Evolutionary conservation across 306 rosid genomes (phyloP).

Genomic region (Lablab purpureus): DNA sequence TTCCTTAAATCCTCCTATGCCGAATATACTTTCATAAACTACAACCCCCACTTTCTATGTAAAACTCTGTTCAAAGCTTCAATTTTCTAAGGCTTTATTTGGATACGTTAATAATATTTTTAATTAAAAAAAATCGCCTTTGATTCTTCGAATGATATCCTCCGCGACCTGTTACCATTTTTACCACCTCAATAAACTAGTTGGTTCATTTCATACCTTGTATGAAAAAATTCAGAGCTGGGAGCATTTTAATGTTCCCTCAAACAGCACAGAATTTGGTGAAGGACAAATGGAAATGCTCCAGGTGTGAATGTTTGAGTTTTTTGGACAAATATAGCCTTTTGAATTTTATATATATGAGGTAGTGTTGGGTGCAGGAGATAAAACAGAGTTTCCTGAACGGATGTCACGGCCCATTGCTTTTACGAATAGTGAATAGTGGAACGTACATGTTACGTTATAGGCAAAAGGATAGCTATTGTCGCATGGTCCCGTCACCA

Average conservation of each 20-base stretch:
- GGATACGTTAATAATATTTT: neutral
- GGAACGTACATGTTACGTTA: constrained; percentile 53
- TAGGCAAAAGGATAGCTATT: constrained; percentile 15
- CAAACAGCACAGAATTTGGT: neutral
- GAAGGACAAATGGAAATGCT: neutral
- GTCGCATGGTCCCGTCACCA: neutral
- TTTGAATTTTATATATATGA: neutral
- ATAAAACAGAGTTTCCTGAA: constrained; percentile 28
- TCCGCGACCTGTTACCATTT: neutral
- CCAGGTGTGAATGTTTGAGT: constrained; percentile 16
- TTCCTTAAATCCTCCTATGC: neutral
- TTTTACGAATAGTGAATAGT: constrained; percentile 41
- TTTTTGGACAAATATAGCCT: neutral
- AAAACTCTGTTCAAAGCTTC: neutral
- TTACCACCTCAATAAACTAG: constrained; percentile 18
- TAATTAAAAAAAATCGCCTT: neutral
- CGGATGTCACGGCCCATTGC: constrained; percentile 44
- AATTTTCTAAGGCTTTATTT: neutral
- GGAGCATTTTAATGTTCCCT: neutral
- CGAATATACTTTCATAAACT: neutral
- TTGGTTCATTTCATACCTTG: constrained; percentile 9
- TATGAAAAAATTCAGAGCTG: constrained; percentile 3
- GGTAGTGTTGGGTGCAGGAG: constrained; percentile 10
- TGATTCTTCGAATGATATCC: neutral
- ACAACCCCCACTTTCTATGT: neutral